A percentile compares a stretch with the other conserved stretches of the same genome.
Evolutionary conservation across 345 rosid genomes (phyloP).

Genomic region (Hibiscus syriacus): DNA sequence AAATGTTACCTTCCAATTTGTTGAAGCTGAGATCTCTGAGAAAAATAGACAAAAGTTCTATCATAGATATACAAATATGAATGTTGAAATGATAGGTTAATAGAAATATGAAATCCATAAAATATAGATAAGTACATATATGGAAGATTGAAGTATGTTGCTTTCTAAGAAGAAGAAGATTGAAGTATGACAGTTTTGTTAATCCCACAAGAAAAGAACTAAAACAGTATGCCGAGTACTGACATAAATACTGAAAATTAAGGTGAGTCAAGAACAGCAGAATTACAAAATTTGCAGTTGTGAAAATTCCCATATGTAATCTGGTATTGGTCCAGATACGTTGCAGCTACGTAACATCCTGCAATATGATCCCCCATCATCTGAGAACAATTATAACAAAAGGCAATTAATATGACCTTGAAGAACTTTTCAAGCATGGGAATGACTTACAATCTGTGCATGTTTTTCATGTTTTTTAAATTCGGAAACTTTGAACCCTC

Average conservation of each 20-base stretch:
- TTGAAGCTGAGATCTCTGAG: slow-evolving; percentile 54
- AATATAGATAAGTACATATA: background rate
- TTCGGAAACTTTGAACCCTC: slow-evolving; percentile 32
- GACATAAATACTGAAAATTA: background rate
- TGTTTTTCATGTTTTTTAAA: slow-evolving; percentile 22
- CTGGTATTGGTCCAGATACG: slow-evolving; percentile 29
- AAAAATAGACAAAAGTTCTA: background rate
- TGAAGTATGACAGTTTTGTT: too few species aligned
- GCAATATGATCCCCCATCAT: background rate
- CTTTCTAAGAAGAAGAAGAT: too few species aligned
- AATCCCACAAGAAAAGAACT: background rate
- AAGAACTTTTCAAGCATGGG: background rate
- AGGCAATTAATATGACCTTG: background rate
- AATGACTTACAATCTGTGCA: slow-evolving; percentile 31
- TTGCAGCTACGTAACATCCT: slow-evolving; percentile 44
- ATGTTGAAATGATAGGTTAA: background rate
- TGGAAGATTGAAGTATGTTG: background rate
- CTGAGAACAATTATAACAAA: background rate
- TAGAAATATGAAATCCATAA: background rate
- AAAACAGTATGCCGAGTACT: background rate
- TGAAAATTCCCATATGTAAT: slow-evolving; percentile 11
- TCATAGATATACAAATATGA: background rate
- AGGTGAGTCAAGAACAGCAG: background rate
- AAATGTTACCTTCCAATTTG: slow-evolving; percentile 35
- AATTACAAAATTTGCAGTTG: slow-evolving; percentile 21